These are phyloP conservation scores for Globisporangium orthogonon DNA, from an alignment of 352 stramenopile species.

Conservation along the genomic window DNA sequence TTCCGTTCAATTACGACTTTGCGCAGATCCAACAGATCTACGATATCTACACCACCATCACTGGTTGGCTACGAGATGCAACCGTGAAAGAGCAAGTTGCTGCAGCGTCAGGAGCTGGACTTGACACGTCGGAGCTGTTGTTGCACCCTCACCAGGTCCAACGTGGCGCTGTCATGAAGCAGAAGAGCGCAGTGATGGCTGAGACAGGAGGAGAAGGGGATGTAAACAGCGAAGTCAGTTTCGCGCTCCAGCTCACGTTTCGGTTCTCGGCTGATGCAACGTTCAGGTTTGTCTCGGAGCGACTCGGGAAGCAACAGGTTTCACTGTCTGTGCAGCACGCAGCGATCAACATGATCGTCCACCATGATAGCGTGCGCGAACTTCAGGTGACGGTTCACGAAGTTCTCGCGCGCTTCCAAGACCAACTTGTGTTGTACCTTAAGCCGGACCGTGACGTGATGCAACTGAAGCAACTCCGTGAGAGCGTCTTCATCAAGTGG, in stretches of 20 bases:
- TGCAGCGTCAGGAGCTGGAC: background rate
- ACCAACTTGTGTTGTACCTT: constrained; percentile 36
- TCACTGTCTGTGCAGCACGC: constrained; percentile 27
- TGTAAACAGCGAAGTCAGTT: constrained; percentile 19
- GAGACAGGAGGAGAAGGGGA: background rate
- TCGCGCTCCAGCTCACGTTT: constrained; percentile 53
- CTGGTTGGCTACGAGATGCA: constrained; percentile 8
- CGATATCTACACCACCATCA: constrained; percentile 5
- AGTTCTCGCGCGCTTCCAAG: constrained; percentile 32
- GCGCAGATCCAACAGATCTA: constrained; percentile 29
- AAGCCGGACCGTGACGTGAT: constrained; percentile 55
- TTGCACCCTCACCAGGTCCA: constrained; percentile 6
- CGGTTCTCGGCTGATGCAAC: constrained; percentile 35
- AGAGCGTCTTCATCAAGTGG: constrained; percentile 42
- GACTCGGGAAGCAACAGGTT: constrained; percentile 30
- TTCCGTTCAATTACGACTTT: constrained; percentile 38
- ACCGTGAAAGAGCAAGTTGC: background rate
- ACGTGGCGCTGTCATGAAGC: background rate
- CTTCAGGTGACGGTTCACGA: constrained; percentile 51
- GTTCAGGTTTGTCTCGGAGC: constrained; percentile 31
- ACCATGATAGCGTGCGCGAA: constrained; percentile 28
- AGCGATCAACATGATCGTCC: constrained; percentile 43
- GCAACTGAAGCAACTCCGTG: constrained; percentile 29
- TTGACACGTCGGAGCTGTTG: background rate
- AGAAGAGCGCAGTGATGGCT: background rate